Conservation (phyloP, 108 stramenopile species). For the Cylindrotheca closterium region DNA sequence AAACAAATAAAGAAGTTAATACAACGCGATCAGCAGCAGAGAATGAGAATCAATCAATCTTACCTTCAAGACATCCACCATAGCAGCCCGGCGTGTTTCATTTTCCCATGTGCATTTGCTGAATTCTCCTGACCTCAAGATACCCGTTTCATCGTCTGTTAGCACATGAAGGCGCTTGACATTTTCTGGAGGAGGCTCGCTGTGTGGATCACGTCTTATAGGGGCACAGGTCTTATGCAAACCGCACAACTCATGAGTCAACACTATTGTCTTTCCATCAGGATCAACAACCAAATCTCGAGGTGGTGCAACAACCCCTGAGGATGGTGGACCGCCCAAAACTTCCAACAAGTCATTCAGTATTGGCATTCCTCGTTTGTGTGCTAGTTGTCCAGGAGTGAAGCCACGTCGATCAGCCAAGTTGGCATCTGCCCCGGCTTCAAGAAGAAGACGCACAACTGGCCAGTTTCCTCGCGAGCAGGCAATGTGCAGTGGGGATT, state of each 20-base stretch:
- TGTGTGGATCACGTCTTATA: conserved; percentile 64
- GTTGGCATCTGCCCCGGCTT: conserved; percentile 59
- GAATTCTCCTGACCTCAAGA: conserved; percentile 77
- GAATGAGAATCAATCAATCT: conserved; percentile 5
- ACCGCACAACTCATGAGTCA: conserved; percentile 82
- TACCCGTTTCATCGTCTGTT: conserved; percentile 77
- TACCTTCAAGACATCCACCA: conserved; percentile 84
- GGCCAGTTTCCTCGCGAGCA: conserved; percentile 80
- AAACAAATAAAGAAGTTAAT: background rate
- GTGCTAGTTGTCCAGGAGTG: conserved; percentile 74
- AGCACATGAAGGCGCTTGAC: conserved; percentile 79
- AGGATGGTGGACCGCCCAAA: conserved; percentile 52
- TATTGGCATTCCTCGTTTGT: conserved; percentile 82
- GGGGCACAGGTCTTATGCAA: conserved; percentile 84
- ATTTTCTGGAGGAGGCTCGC: conserved; percentile 87
- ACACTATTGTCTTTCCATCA: conserved; percentile 64
- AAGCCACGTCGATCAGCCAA: conserved; percentile 73
- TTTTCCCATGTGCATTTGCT: conserved; percentile 63
- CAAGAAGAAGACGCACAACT: conserved; percentile 65
- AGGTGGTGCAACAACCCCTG: conserved; percentile 48
- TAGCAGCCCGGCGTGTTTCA: conserved; percentile 72
- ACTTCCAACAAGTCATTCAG: conserved; percentile 64
- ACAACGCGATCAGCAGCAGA: background rate
- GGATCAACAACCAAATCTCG: conserved; percentile 85
- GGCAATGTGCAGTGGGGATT: conserved; percentile 82